These are phyloP conservation scores for Ceriops tagal DNA, from an alignment of 345 rosid genomes.

Conservation along the genomic window DNA sequence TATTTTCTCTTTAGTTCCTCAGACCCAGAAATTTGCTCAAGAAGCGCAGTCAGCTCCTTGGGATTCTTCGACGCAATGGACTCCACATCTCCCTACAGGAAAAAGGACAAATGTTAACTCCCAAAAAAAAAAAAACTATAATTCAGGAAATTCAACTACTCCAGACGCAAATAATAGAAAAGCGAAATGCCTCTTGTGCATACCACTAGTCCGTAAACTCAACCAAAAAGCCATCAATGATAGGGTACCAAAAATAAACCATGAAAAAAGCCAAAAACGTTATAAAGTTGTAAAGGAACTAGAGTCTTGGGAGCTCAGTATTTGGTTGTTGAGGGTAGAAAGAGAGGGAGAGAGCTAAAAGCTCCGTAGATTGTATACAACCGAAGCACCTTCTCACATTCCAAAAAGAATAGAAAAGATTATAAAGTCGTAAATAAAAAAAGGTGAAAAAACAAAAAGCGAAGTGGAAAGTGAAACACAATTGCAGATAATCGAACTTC, in stretches of 20 bases:
- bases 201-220: neutral
- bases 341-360: no score
- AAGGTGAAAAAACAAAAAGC: neutral
- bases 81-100: slow-evolving; percentile 90
- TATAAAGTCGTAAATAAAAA: neutral
- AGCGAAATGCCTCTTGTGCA: no score
- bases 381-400: neutral
- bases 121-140: neutral
- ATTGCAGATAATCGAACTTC: no score
- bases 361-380: no score
- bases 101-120: neutral
- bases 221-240: neutral
- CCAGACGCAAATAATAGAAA: no score
- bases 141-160: neutral
- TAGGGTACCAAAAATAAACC: no score
- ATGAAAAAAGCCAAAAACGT: no score
- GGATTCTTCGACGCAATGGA: slow-evolving; percentile 97
- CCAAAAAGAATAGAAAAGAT: neutral
- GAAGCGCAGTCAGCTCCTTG: slow-evolving; percentile 79
- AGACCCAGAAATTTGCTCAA: slow-evolving; percentile 96
- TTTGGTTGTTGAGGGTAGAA: no score
- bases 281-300: no score
- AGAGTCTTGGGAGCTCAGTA: no score
- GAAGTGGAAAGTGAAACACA: neutral
- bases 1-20: slow-evolving; percentile 91